Base-by-base conservation (phyloP, 148 eudicot species). In the Silene uniflora region DNA sequence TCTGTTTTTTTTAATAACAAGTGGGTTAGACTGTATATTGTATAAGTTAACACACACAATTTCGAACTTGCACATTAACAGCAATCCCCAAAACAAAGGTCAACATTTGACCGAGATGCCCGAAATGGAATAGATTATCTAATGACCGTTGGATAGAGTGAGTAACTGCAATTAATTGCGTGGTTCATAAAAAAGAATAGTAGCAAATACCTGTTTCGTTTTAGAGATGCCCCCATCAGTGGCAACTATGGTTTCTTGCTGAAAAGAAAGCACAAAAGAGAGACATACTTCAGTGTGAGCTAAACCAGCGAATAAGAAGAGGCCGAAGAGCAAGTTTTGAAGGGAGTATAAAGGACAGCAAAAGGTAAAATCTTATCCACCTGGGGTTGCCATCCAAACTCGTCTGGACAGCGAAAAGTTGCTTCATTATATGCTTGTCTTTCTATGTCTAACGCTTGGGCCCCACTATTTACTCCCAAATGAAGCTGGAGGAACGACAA, bases 301-400 rank as follows among this genome's bases (percentile, higher is more conserved):
- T 27, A 60, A 80, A 64, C 72, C 39, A 62, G 23, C 73, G 19
- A 14, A 55, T 18, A 5, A 22, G 62, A 29, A 29, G 3, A 46
- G 24, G 2, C 14, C 42, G 14, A 29, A 13, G 19, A 25, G 13
- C 3, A 19, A 69, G 32, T 0, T 24, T 18, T 14, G 3, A 10
- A 9, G 16, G 1, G 0, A 17, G 27, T 10, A 68, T 4, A 5
- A 32, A 32, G 18, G 18, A 10, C 25, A 46, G 29, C 29, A 32
- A 7, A 35, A 54, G n/a, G 60, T 17, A 67, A 25, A 46, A 65
- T 59, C 60, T 18, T 35, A 27, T 54, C 17, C 76, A 91, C 97
- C 89, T 84, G 88, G 73, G 97, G 97, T 78, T 91, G 88, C 97
- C 97, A 91, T 23, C 97, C 97, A 18, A 89, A 80, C 81, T 91